These are phyloP conservation scores for Talaromyces marneffei DNA, from an alignment of 2,329 filamentous ascomycete species.

Conservation along the genomic window DNA sequence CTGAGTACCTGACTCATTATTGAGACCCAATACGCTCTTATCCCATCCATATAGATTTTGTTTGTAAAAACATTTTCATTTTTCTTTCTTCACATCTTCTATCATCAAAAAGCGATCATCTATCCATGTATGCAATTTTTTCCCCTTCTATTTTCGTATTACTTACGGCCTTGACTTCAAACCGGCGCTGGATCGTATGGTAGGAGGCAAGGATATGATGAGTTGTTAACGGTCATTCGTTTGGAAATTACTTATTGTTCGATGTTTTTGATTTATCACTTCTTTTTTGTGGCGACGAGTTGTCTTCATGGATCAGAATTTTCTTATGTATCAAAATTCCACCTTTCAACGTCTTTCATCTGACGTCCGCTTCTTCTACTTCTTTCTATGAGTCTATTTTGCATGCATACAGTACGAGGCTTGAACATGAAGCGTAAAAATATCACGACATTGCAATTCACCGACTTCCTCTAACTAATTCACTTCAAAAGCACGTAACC, in stretches of 20 bases:
- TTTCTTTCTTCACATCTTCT: conserved; percentile 14
- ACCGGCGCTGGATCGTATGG: conserved; percentile 39
- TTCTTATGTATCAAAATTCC: neutral
- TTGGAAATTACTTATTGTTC: neutral
- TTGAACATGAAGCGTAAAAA: neutral
- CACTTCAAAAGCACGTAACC: neutral
- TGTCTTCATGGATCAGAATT: neutral
- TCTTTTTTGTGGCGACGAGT: neutral
- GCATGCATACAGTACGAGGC: neutral
- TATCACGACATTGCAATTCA: neutral
- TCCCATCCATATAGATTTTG: neutral
- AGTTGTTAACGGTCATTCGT: conserved; percentile 11
- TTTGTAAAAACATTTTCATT: conserved; percentile 8
- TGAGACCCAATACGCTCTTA: neutral
- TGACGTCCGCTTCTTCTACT: neutral
- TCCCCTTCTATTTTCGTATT: conserved; percentile 23
- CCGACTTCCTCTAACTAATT: neutral
- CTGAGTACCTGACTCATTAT: neutral
- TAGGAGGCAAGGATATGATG: conserved; percentile 24
- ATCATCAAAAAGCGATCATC: conserved; percentile 29
- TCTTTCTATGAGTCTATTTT: neutral
- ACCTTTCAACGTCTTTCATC: neutral
- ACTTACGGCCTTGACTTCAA: conserved; percentile 27
- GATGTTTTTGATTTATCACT: neutral
- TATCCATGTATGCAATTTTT: conserved; percentile 21